A percentile compares a stretch with the other conserved stretches of the same genome.
These are phyloP conservation scores for Capronia epimyces DNA, from an alignment of 2,329 filamentous ascomycete genomes.

Conservation along the genomic window DNA sequence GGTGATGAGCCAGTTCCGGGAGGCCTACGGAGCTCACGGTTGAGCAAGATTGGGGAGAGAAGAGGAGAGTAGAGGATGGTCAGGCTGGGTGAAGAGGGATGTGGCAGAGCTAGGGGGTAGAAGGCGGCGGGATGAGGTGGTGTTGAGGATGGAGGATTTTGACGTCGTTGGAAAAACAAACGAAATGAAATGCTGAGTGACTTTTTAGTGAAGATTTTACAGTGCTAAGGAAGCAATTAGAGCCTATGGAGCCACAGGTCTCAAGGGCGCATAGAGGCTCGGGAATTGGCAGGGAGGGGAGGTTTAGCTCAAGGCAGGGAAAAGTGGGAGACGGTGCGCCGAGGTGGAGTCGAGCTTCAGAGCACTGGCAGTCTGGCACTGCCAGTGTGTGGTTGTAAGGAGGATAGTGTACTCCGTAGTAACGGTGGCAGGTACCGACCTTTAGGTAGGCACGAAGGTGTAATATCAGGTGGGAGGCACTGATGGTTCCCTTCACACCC, in stretches of 20 bases:
- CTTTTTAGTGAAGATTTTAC: slow-evolving; percentile 3
- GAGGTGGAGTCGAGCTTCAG: background rate
- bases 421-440: too few relatives aligned
- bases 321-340: background rate
- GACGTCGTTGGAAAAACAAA: slow-evolving; percentile 19
- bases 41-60: slow-evolving; percentile 21
- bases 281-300: background rate
- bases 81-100: slow-evolving; percentile 14
- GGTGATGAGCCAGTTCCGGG: slow-evolving; percentile 11
- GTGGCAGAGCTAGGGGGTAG: background rate
- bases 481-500: too few relatives aligned
- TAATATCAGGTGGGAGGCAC: too few relatives aligned
- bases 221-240: background rate
- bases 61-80: slow-evolving; percentile 22
- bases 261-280: background rate
- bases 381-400: too few relatives aligned
- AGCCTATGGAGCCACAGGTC: background rate
- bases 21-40: slow-evolving; percentile 14
- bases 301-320: slow-evolving; percentile 1
- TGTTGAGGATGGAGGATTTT: slow-evolving; percentile 15
- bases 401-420: too few relatives aligned
- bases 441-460: too few relatives aligned
- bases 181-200: slow-evolving; percentile 16
- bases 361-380: background rate
- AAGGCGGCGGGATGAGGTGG: slow-evolving; percentile 1